These are phyloP conservation scores for Leccinum pachyderme DNA, from an alignment of 1,284 basidiomycete genomes.

Conservation along the genomic window DNA sequence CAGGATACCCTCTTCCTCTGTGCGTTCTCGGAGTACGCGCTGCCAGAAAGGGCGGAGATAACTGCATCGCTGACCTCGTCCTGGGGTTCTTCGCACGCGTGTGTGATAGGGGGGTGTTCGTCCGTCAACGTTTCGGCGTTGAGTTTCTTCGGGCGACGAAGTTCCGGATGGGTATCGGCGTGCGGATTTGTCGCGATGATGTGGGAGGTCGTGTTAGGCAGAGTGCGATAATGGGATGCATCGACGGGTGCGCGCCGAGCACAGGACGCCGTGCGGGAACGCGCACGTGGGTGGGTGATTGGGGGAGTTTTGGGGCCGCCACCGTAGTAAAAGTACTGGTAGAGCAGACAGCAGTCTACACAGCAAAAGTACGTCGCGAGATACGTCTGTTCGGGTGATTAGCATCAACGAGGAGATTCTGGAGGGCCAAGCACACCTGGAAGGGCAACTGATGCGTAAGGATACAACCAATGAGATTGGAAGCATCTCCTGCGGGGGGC, in stretches of 20 bases:
- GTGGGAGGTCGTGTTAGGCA: slow-evolving; percentile 65
- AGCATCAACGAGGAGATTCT: background rate
- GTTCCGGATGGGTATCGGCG: slow-evolving; percentile 42
- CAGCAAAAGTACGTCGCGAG: slow-evolving; percentile 86
- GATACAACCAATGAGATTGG: slow-evolving; percentile 87
- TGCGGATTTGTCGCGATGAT: slow-evolving; percentile 66
- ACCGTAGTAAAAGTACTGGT: slow-evolving; percentile 79
- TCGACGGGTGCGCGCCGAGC: slow-evolving; percentile 48
- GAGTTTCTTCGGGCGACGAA: slow-evolving; percentile 22
- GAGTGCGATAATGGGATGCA: slow-evolving; percentile 61
- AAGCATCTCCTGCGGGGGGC: slow-evolving; percentile 68
- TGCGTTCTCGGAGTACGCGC: slow-evolving; percentile 68
- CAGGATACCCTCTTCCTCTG: slow-evolving; percentile 60
- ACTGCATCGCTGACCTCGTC: slow-evolving; percentile 53
- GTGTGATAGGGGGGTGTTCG: slow-evolving; percentile 12
- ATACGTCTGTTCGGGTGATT: slow-evolving; percentile 59
- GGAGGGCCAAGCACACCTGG: slow-evolving; percentile 56
- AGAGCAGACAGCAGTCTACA: slow-evolving; percentile 72
- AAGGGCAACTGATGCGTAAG: slow-evolving; percentile 93
- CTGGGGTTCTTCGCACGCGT: slow-evolving; percentile 37
- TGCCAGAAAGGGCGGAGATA: slow-evolving; percentile 58
- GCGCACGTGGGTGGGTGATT: slow-evolving; percentile 38
- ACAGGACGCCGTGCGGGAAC: slow-evolving; percentile 43
- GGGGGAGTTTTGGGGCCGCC: slow-evolving; percentile 34
- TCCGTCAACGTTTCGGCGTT: slow-evolving; percentile 20